Percentiles rank a stretch among this genome's conserved stretches.
Evolutionary conservation across 192 early-diverging fungal species (phyloP).

Genomic region (Allomyces javanicus): DNA sequence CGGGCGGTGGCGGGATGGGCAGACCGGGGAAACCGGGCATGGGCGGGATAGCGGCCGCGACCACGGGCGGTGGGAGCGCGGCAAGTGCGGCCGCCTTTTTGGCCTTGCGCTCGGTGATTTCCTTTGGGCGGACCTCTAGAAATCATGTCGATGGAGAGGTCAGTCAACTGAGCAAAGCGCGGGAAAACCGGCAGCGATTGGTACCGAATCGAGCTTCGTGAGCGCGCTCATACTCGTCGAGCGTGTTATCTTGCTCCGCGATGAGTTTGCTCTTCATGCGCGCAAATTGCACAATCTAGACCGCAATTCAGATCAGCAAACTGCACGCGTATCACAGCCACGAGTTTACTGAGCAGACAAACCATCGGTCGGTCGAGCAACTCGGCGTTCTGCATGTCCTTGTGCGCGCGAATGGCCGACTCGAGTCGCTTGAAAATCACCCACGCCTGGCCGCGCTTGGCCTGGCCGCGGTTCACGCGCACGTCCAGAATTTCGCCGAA

Average conservation of each 20-base stretch:
- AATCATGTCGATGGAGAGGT: too few relatives aligned
- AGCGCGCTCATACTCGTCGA: conserved; percentile 14
- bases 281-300: background rate
- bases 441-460: conserved; percentile 88
- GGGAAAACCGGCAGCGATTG: background rate
- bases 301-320: conserved; percentile 2
- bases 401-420: conserved; percentile 49
- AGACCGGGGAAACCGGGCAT: background rate
- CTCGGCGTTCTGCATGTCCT: conserved; percentile 64
- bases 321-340: background rate
- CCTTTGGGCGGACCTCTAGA: too few relatives aligned
- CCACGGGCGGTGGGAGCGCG: too few relatives aligned
- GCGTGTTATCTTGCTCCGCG: background rate
- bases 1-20: background rate
- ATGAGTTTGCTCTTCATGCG: background rate
- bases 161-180: background rate
- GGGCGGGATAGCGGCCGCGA: too few relatives aligned
- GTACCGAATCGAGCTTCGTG: conserved; percentile 20
- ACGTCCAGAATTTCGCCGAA: conserved; percentile 74
- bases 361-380: conserved; percentile 74
- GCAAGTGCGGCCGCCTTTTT: too few relatives aligned
- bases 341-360: background rate
- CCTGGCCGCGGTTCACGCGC: conserved; percentile 52
- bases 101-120: too few relatives aligned
- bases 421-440: conserved; percentile 57